Base-by-base conservation (phyloP, 306 rosid genomes). In the Begonia peltatifolia region DNA sequence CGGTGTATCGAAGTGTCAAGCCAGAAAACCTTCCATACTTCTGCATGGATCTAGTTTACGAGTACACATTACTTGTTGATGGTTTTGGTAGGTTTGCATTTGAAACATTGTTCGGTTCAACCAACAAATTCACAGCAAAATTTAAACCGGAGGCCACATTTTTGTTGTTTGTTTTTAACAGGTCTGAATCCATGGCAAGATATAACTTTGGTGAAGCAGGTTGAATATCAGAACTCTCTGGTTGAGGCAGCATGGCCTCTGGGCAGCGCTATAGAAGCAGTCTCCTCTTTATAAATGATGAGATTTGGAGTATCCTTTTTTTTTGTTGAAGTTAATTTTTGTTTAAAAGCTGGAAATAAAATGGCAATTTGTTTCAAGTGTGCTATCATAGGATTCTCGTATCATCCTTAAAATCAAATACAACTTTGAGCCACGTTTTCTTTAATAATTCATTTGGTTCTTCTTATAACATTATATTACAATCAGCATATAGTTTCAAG, bases 161-260 rank as follows among this genome's bases (percentile, higher is more conserved):
- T 52, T 52, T 17, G 55, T 9, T 51, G 25, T 20, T 15, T 54
- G 53, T 63, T 10, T 57, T 53, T 54, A 16, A 56, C 89, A 87
- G 96, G 94, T 75, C 58, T 87, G 56, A 77, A 74, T 61, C 96
- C 94, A 2, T 71, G 84, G 94, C 96, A 87, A 59, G 83, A 87
- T 60, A 79, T 87, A 52, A 87, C 92, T 8, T 63, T 87, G 80
- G 96, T 87, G 84, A 87, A 87, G 76, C 38, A 87, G 69, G 87
- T 87, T 18, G 67, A 71, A 63, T 87, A 87, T 50, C 57, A 66
- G 0, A 81, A 74, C 25, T 72, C 86, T 65, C 77, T 81, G 54
- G 96, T 87, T 43, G 96, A 87, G 76, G 94, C 96, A 47, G 96
- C 96, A 43, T 84, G 96, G 96, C 96, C 96, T 22, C 67, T 87